phyloP scores from a whole-genome alignment of 2,329 filamentous ascomycete genomes.

The Ophiostoma sp. region DNA sequence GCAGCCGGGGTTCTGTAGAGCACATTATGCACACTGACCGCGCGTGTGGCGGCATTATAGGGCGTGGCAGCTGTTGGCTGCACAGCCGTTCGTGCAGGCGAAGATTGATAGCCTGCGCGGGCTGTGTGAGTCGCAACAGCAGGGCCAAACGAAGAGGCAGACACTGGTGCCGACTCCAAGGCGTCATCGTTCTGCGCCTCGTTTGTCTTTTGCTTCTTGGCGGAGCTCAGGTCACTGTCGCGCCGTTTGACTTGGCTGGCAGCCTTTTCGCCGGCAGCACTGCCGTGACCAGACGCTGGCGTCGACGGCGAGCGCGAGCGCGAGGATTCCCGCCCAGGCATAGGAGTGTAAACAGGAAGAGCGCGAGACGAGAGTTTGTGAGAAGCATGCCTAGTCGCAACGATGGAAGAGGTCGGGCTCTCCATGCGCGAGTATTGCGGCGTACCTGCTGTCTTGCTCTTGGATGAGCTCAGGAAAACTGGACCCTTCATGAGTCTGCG shows the following conservation, averaged over 20 bases:
- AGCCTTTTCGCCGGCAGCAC: background rate
- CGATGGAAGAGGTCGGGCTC: background rate
- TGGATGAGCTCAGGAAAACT: background rate
- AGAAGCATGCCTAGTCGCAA: background rate
- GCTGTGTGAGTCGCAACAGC: background rate
- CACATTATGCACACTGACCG: background rate
- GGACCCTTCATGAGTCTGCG: background rate
- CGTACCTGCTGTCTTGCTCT: background rate
- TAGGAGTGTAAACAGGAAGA: background rate
- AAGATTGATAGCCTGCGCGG: background rate
- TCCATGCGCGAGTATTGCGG: background rate
- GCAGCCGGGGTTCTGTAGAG: background rate
- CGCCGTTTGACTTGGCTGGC: background rate
- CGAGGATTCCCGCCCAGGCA: background rate
- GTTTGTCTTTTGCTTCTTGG: background rate
- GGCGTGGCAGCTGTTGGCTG: background rate
- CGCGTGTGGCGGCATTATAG: background rate
- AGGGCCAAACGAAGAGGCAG: background rate
- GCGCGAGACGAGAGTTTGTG: background rate
- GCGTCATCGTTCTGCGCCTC: background rate
- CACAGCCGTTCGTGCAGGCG: background rate
- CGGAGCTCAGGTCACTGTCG: background rate
- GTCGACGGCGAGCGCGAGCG: background rate
- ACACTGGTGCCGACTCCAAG: background rate
- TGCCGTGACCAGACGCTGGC: background rate